phyloP scores from a whole-genome alignment of 1,139 yeast species.

The Candida tetrigidarum region DNA sequence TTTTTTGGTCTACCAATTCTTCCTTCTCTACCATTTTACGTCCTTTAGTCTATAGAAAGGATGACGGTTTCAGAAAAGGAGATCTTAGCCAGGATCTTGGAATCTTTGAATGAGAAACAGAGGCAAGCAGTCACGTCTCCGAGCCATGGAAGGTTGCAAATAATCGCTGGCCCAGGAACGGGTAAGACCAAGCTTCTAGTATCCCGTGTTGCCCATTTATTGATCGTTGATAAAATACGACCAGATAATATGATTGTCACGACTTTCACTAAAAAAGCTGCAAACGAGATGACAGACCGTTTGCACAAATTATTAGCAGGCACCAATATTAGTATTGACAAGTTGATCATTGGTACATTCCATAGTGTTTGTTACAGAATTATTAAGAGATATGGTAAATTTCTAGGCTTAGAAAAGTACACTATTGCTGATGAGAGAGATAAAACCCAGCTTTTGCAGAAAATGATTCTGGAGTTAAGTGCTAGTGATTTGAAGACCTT shows the following conservation, averaged over 20 bases:
- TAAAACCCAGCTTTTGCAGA: conserved; percentile 50
- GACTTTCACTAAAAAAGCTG: conserved; percentile 91
- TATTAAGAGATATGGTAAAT: conserved; percentile 57
- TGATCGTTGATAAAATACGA: conserved; percentile 50
- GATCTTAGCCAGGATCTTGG: conserved; percentile 5
- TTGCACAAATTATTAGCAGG: conserved; percentile 44
- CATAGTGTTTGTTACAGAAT: conserved; percentile 77
- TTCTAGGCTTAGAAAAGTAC: conserved; percentile 52
- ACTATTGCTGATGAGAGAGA: conserved; percentile 74
- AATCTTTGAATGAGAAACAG: conserved; percentile 60
- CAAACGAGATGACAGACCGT: conserved; percentile 77
- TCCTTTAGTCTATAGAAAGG: no score
- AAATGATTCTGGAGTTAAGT: conserved; percentile 40
- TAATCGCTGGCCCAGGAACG: conserved; percentile 93
- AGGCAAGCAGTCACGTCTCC: conserved; percentile 62
- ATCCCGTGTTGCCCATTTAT: conserved; percentile 73
- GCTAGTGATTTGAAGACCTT: conserved; percentile 26
- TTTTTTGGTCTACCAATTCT: neutral
- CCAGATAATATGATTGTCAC: conserved; percentile 77
- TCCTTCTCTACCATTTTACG: neutral
- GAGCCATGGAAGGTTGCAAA: conserved; percentile 59
- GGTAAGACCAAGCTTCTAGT: conserved; percentile 86
- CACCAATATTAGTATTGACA: conserved; percentile 38
- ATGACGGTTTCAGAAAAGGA: neutral
- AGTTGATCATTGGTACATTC: conserved; percentile 78